A percentile compares a stretch with the other conserved stretches of the same genome.
Conservation (phyloP, 1,284 basidiomycete genomes). For the Kalmanozyma brasiliensis region DNA sequence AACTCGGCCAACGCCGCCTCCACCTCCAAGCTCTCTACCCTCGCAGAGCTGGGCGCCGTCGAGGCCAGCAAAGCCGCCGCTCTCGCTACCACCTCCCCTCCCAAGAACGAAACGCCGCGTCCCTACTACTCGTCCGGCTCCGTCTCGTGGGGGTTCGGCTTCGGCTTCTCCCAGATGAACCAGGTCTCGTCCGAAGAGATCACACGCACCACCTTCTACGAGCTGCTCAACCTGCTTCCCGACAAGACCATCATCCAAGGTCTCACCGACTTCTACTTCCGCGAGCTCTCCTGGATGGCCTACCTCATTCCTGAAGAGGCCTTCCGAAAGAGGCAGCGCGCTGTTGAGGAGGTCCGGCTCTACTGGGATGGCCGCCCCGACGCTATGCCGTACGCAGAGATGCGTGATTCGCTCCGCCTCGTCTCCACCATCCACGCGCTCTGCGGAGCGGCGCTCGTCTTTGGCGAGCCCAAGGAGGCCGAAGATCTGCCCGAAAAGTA, state of each 20-base stretch:
- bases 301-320: conserved; percentile 40
- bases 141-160: conserved; percentile 45
- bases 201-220: conserved; percentile 41
- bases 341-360: conserved; percentile 29
- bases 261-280: conserved; percentile 42
- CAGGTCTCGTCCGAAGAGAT: conserved; percentile 30
- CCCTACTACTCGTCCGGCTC: conserved; percentile 15
- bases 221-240: conserved; percentile 41
- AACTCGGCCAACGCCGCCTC: conserved; percentile 12
- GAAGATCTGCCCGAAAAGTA: conserved; percentile 22
- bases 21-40: conserved; percentile 38
- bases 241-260: conserved; percentile 27
- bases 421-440: conserved; percentile 40
- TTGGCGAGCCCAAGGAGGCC: conserved; percentile 38
- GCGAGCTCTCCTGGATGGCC: conserved; percentile 50
- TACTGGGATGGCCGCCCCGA: conserved; percentile 36
- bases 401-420: conserved; percentile 43
- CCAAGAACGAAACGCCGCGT: conserved; percentile 1
- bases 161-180: conserved; percentile 43
- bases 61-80: conserved; percentile 37
- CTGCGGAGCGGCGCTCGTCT: conserved; percentile 33
- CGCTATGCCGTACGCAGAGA: conserved; percentile 25
- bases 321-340: conserved; percentile 23
- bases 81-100: conserved; percentile 17
- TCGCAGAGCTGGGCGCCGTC: conserved; percentile 46